Percentiles rank a stretch among this genome's conserved stretches.
phyloP scores from a whole-genome alignment of 1,284 basidiomycete genomes.

The Ceratobasidium sp. region DNA sequence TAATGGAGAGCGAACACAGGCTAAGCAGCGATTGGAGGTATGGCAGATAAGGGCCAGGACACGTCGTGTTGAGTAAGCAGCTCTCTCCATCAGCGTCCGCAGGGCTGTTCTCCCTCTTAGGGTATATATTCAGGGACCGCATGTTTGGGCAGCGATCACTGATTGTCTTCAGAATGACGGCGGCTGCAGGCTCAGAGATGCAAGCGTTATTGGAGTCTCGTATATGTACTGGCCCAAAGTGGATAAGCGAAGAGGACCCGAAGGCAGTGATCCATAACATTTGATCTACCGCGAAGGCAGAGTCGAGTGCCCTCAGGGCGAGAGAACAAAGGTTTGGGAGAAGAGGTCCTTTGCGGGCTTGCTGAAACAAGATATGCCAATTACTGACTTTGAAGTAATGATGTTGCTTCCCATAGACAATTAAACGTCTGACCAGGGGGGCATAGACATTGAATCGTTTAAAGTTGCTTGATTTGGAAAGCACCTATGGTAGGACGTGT shows the following conservation, averaged over 20 bases:
- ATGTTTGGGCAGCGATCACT: not conserved
- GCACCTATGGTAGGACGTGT: not conserved
- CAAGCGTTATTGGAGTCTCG: not conserved
- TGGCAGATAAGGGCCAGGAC: not conserved
- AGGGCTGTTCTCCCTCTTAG: not conserved
- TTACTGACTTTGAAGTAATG: not conserved
- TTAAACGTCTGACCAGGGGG: not conserved
- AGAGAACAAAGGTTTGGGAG: not conserved
- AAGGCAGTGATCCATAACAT: not conserved
- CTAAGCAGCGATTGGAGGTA: not conserved
- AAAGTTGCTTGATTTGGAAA: not conserved
- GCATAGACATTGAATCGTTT: conserved; percentile 12
- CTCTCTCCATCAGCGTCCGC: not conserved
- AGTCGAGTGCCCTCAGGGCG: not conserved
- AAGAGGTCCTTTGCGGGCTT: not conserved
- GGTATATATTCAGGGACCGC: not conserved
- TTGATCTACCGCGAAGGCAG: not conserved
- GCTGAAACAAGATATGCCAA: not conserved
- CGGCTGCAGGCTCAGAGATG: not conserved
- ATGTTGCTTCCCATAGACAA: not conserved
- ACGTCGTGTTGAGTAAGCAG: not conserved
- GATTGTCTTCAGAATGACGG: not conserved
- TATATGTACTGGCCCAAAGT: not conserved
- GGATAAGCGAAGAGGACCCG: not conserved
- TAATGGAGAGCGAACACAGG: not conserved